These are phyloP conservation scores for Hamamelis virginiana DNA, from an alignment of 164 flowering plant species.

Conservation along the genomic window DNA sequence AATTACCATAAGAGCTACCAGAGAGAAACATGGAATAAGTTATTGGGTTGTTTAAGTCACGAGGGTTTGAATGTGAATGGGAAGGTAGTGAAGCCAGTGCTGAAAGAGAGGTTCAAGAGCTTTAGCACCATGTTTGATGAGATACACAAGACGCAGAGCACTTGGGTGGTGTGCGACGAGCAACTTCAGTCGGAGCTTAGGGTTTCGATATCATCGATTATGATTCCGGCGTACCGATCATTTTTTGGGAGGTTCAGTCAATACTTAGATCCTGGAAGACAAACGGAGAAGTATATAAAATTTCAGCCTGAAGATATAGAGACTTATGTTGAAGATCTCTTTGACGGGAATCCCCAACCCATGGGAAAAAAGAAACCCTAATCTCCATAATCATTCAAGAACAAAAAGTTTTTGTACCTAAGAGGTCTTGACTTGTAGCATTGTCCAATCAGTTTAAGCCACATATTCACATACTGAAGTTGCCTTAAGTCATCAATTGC, in stretches of 20 bases:
- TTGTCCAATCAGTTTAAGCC: too few relatives aligned
- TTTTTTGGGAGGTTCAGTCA: slow-evolving; percentile 79
- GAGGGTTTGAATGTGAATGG: slow-evolving; percentile 66
- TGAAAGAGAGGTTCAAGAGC: slow-evolving; percentile 82
- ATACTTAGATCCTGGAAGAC: slow-evolving; percentile 57
- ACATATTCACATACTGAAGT: too few relatives aligned
- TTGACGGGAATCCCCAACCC: slow-evolving; percentile 63
- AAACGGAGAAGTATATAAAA: slow-evolving; percentile 76
- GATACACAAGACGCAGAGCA: slow-evolving; percentile 72
- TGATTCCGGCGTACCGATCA: slow-evolving; percentile 86
- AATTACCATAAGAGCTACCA: slow-evolving; percentile 77
- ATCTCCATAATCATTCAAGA: neutral
- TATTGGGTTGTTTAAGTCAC: slow-evolving; percentile 51
- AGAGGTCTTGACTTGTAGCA: too few relatives aligned
- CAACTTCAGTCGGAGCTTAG: slow-evolving; percentile 87
- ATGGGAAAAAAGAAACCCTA: slow-evolving; percentile 52
- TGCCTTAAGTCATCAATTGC: too few relatives aligned
- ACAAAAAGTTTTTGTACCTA: too few relatives aligned
- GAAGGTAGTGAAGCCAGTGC: slow-evolving; percentile 50
- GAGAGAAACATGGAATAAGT: slow-evolving; percentile 77
- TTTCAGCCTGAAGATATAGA: slow-evolving; percentile 93
- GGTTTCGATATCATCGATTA: slow-evolving; percentile 71
- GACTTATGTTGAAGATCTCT: slow-evolving; percentile 64
- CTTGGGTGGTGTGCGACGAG: slow-evolving; percentile 89
- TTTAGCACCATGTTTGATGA: slow-evolving; percentile 79